Conservation (phyloP, 176 grass and related monocot species). For the Chloris gayana region DNA sequence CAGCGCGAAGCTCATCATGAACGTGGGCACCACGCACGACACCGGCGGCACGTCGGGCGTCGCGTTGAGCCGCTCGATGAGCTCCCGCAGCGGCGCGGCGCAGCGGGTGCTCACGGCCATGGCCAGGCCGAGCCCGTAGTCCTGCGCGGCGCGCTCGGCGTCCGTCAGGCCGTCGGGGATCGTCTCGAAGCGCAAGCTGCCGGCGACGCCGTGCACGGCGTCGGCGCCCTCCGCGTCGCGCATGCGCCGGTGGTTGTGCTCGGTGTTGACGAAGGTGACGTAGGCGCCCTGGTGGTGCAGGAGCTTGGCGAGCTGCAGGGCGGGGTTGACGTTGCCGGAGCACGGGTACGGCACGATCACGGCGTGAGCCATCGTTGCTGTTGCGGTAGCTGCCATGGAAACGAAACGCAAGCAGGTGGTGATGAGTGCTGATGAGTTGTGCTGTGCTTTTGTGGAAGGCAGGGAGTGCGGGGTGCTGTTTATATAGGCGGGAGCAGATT, state of each 20-base stretch:
- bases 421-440: too few species aligned
- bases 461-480: too few species aligned
- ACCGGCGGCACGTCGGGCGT: neutral
- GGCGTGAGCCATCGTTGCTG: conserved; percentile 27
- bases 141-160: neutral
- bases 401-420: too few species aligned
- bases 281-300: neutral
- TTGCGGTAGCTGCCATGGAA: too few species aligned
- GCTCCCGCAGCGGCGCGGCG: conserved; percentile 16
- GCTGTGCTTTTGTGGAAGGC: too few species aligned
- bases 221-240: neutral
- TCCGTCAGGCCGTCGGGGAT: conserved; percentile 15
- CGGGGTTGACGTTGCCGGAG: conserved; percentile 40
- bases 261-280: conserved; percentile 33
- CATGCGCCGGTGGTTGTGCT: conserved; percentile 6
- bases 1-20: conserved; percentile 25
- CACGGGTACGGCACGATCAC: conserved; percentile 44
- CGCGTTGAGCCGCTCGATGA: neutral
- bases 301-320: conserved; percentile 1
- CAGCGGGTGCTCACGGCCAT: neutral
- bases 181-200: conserved; percentile 25
- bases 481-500: too few species aligned
- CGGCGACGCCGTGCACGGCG: neutral
- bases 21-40: conserved; percentile 17
- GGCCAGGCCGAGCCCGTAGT: neutral